Base-by-base conservation (phyloP, 805 yeast genomes). In the Lachancea dasiensis region DNA sequence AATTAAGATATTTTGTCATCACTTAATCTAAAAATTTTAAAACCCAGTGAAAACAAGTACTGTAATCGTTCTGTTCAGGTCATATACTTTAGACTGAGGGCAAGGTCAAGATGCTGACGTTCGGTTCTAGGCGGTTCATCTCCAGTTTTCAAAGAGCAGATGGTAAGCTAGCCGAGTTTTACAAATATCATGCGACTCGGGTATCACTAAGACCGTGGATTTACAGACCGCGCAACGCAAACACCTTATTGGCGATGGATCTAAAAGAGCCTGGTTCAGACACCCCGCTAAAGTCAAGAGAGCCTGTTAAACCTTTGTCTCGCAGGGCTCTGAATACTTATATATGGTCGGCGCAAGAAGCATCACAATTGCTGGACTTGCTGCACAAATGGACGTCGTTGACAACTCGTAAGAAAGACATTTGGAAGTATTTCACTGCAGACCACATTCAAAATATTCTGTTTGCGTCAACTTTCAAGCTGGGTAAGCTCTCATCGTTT, bases 201-300 rank as follows among this genome's bases (percentile, higher is more conserved):
- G 55, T 49, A 29, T 40, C 51, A 3, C 35, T 64, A 21, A 64
- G 61, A 50, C 67, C 69, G 5, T 51, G 60, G 31, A 61, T 68
- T 18, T 67, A 68, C 48, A 62, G 70, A 48, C 60, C 63, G 25
- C 64, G 57, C 38, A 67, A 68, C 44, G 59, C 68, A 2, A 55
- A 63, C 20, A 59, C 49, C 34, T 46, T 68, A 28, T 38, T 65
- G 26, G 55, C 67, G 8, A 60, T 65, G 61, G 69, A 65, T 43
- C 31, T 65, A 23, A 64, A 63, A 51, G 68, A 67, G 43, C 60
- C 61, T 5, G 52, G 43, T 2, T 56, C 63, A 1, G 56, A 58
- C 31, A 41, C 49, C 17, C 61, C 62, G 35, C 40, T 65, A 11
- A 50, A 51, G 4, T 68, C 72, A 16, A 46, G 57, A 15, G 44